phyloP scores from a whole-genome alignment of 306 rosid species.

The Castanea crenata region DNA sequence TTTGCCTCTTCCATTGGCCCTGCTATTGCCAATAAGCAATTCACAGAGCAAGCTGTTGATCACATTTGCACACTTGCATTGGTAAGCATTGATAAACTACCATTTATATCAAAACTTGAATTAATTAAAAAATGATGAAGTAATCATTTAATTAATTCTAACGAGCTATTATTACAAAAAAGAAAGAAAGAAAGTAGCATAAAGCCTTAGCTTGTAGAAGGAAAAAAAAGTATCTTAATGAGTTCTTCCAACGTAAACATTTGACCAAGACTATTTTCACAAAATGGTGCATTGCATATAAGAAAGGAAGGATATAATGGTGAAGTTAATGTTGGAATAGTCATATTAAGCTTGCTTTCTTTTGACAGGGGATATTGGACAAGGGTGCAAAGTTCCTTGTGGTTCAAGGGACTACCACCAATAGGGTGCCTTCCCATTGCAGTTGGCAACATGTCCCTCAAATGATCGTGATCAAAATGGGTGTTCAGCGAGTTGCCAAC shows the following conservation, averaged over 20 bases:
- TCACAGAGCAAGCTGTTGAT: background rate
- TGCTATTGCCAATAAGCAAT: background rate
- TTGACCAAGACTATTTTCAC: too few species aligned
- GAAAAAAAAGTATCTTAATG: too few species aligned
- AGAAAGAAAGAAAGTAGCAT: too few species aligned
- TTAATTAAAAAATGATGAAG: too few species aligned
- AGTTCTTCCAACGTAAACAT: too few species aligned
- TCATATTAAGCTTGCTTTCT: background rate
- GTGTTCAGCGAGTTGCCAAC: constrained; percentile 11
- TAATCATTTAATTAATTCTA: too few species aligned
- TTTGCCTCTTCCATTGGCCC: constrained; percentile 11
- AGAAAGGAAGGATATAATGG: too few species aligned
- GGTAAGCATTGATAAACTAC: background rate
- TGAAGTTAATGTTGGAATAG: too few species aligned
- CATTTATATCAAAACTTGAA: too few species aligned
- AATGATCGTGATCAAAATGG: constrained; percentile 18
- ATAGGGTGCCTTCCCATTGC: constrained; percentile 21
- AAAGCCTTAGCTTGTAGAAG: too few species aligned
- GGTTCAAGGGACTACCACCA: constrained; percentile 34
- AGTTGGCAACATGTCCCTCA: background rate
- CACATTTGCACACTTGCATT: background rate
- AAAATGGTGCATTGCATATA: too few species aligned
- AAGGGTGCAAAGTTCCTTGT: constrained; percentile 21
- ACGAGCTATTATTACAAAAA: too few species aligned
- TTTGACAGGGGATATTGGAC: background rate